Base-by-base conservation (phyloP, 2,329 filamentous ascomycete genomes). In the Rutstroemia sp. region DNA sequence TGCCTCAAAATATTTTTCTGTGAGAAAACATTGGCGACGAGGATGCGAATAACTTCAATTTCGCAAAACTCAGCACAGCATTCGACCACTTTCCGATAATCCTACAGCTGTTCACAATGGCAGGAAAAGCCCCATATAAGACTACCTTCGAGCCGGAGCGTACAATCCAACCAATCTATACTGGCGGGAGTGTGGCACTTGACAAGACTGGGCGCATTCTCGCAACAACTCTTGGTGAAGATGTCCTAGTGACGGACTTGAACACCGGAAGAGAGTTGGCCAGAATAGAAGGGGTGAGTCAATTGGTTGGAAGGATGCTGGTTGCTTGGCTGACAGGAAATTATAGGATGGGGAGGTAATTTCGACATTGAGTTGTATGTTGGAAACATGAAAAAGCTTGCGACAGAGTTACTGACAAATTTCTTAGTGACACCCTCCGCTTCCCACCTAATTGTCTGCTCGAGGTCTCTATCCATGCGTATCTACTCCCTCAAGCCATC, bases 381-480 rank as follows among this genome's bases (percentile, higher is more conserved):
- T 30, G 38, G 36, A 50, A n/a, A 47, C 14, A 2, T 46, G 12
- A 14, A 57, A 30, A 9, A 36, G 19, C 64, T 60, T 34, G 27
- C 44, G 49, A 16, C 25, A 19, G 4, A 12, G 34, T 45, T 44
- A 49, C 67, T 70, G 64, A 67, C 49, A 14, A 38, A 49, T 16
- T 23, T 21, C 34, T 21, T 64, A 90, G 87, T 99, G 64, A 95
- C 92, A 0, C 91, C 92, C 0, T 89, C 88, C 59, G 90, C 85
- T 8, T 91, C 89, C 25, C 90, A 96, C 71, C 80, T 97, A 55
- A 84, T 96, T 62, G 76, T 95, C 64, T 97, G 92, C 75, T 99
- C 94, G 17, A 86, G 92, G 63, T 97, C 92, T n/a, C 78, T 96
- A 54, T 92, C 91, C 6, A 95, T 97, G 91, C 87, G 89, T 68